A percentile compares a stretch with the other conserved stretches of the same genome.
These are phyloP conservation scores for Xerocomellus amylosporus DNA, from an alignment of 768 basidiomycete species.

Conservation along the genomic window DNA sequence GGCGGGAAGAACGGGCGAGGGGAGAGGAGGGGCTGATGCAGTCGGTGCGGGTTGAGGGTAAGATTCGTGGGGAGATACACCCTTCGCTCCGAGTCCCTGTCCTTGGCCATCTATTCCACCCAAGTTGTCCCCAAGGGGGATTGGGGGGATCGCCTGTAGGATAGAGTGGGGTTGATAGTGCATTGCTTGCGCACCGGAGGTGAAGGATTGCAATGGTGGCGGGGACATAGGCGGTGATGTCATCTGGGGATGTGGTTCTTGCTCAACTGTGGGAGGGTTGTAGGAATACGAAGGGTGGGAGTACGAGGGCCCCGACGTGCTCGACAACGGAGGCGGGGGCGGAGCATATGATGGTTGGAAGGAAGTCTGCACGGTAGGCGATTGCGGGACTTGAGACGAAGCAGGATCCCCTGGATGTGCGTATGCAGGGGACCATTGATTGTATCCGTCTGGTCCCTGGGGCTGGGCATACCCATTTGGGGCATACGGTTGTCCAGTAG, in stretches of 20 bases:
- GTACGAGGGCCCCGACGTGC: slow-evolving; percentile 14
- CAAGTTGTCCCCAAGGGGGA: background rate
- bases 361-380: slow-evolving; percentile 26
- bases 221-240: slow-evolving; percentile 11
- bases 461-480: slow-evolving; percentile 34
- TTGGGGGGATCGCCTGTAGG: slow-evolving; percentile 11
- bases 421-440: slow-evolving; percentile 23
- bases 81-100: slow-evolving; percentile 8
- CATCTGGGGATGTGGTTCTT: slow-evolving; percentile 13
- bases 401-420: slow-evolving; percentile 16
- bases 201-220: slow-evolving; percentile 12
- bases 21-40: slow-evolving; percentile 10
- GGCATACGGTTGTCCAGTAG: slow-evolving; percentile 30
- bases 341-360: slow-evolving; percentile 30
- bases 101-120: slow-evolving; percentile 16
- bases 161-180: slow-evolving; percentile 25
- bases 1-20: slow-evolving; percentile 20
- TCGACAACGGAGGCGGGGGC: slow-evolving; percentile 19
- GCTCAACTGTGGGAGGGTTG: slow-evolving; percentile 7
- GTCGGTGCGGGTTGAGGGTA: slow-evolving; percentile 18
- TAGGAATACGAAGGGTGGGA: slow-evolving; percentile 13
- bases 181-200: slow-evolving; percentile 7
- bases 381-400: slow-evolving; percentile 27
- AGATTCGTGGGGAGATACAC: slow-evolving; percentile 1
- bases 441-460: slow-evolving; percentile 32